Evolutionary conservation across 495 filamentous ascomycete species (phyloP).

Genomic region (Aspergillus mulundensis): DNA sequence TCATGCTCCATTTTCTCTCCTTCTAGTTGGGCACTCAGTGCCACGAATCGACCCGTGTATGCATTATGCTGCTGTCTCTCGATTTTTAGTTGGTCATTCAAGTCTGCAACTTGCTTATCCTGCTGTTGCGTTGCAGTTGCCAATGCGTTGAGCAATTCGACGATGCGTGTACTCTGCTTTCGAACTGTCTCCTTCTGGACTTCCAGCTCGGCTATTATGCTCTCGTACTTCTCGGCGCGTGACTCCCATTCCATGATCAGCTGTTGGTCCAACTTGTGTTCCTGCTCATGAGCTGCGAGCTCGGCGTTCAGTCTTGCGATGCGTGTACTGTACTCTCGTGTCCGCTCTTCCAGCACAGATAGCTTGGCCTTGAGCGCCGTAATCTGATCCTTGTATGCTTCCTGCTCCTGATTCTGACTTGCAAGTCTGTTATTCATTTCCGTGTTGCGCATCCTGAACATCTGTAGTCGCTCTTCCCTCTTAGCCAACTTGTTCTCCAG

Average conservation of each 20-base stretch:
- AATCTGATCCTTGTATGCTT: not conserved
- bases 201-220: not conserved
- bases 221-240: not conserved
- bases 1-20: too few relatives aligned
- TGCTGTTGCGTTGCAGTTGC: not conserved
- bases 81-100: too few relatives aligned
- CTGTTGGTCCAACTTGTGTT: not conserved
- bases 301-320: not conserved
- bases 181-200: not conserved
- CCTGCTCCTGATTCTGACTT: not conserved
- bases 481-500: not conserved
- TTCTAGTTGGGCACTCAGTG: too few relatives aligned
- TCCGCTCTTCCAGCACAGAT: not conserved
- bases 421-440: not conserved
- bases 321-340: not conserved
- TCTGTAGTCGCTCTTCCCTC: not conserved
- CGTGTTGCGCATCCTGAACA: not conserved
- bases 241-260: not conserved
- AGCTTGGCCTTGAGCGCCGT: not conserved
- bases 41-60: too few relatives aligned
- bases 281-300: not conserved
- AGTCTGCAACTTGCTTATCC: not conserved
- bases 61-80: too few relatives aligned
- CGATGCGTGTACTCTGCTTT: not conserved
- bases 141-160: not conserved